A percentile compares a stretch with the other conserved stretches of the same genome.
These are phyloP conservation scores for Pyrrhoderma noxium DNA, from an alignment of 1,284 basidiomycete genomes.

Conservation along the genomic window DNA sequence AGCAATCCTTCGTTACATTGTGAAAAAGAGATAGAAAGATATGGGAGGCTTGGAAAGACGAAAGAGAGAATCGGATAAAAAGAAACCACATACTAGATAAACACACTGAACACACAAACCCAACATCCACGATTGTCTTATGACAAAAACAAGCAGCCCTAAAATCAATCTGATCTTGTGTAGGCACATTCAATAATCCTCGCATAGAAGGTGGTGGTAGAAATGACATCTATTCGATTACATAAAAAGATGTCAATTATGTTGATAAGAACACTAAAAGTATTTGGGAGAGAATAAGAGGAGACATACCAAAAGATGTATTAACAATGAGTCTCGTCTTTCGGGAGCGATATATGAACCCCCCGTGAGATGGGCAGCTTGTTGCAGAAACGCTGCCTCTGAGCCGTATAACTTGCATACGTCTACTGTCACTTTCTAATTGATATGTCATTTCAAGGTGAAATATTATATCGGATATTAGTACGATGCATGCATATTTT, in stretches of 20 bases:
- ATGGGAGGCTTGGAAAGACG: background rate
- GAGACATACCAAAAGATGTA: slow-evolving; percentile 73
- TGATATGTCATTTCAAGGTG: background rate
- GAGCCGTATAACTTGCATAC: slow-evolving; percentile 88
- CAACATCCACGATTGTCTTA: slow-evolving; percentile 92
- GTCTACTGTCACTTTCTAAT: slow-evolving; percentile 89
- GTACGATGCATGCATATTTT: slow-evolving; percentile 4
- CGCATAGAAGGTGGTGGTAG: slow-evolving; percentile 79
- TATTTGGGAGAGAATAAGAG: background rate
- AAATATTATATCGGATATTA: too few relatives aligned
- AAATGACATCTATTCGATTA: slow-evolving; percentile 83
- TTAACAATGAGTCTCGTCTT: slow-evolving; percentile 75
- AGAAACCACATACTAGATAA: slow-evolving; percentile 67
- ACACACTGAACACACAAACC: slow-evolving; percentile 96
- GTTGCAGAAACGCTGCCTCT: slow-evolving; percentile 94
- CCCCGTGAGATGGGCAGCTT: slow-evolving; percentile 91
- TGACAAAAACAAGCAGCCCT: slow-evolving; percentile 99
- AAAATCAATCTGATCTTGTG: slow-evolving; percentile 93
- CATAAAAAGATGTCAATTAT: background rate
- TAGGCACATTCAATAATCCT: slow-evolving; percentile 75
- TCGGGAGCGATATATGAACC: slow-evolving; percentile 88
- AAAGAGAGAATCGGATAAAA: background rate
- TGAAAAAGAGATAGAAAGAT: too few relatives aligned
- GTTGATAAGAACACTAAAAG: too few relatives aligned
- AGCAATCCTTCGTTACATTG: too few relatives aligned